Conservation (phyloP, 1,139 yeast species). For the Kluyveromyces sp. region DNA sequence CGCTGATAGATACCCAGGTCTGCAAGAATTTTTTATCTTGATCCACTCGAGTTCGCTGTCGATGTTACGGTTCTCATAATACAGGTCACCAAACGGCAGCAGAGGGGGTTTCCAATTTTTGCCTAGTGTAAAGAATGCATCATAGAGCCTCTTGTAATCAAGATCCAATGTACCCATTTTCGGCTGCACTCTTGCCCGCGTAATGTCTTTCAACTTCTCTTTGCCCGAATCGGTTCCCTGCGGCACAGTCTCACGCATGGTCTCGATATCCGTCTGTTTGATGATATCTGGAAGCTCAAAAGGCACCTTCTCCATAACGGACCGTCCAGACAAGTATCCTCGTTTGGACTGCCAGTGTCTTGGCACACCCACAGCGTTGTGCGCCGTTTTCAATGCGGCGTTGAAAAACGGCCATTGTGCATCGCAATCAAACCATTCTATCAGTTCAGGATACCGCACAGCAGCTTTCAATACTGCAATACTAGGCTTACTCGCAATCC, state of each 20-base stretch:
- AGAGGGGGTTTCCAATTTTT: slow-evolving; percentile 63
- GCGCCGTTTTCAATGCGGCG: slow-evolving; percentile 56
- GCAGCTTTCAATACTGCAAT: slow-evolving; percentile 61
- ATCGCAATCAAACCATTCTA: slow-evolving; percentile 85
- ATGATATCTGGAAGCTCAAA: slow-evolving; percentile 76
- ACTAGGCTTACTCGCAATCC: slow-evolving; percentile 55
- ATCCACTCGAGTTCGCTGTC: slow-evolving; percentile 40
- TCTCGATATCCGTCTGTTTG: slow-evolving; percentile 76
- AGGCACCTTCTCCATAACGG: slow-evolving; percentile 65
- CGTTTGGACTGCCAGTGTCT: slow-evolving; percentile 76
- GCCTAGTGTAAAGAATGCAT: slow-evolving; percentile 69
- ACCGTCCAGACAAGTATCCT: slow-evolving; percentile 66
- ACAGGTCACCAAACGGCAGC: slow-evolving; percentile 66
- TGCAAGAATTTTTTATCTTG: slow-evolving; percentile 33
- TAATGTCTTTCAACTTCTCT: slow-evolving; percentile 60
- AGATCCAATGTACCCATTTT: slow-evolving; percentile 82
- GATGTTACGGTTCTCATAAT: slow-evolving; percentile 68
- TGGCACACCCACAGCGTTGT: slow-evolving; percentile 74
- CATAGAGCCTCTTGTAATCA: slow-evolving; percentile 74
- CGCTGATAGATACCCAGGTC: slow-evolving; percentile 64
- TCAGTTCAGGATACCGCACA: slow-evolving; percentile 56
- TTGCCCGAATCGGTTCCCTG: slow-evolving; percentile 38
- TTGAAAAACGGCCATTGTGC: slow-evolving; percentile 70
- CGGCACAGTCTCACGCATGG: slow-evolving; percentile 59
- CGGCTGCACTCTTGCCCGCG: slow-evolving; percentile 83